These are phyloP conservation scores for Diutina mesorugosa DNA, from an alignment of 1,139 yeast species.

Conservation along the genomic window DNA sequence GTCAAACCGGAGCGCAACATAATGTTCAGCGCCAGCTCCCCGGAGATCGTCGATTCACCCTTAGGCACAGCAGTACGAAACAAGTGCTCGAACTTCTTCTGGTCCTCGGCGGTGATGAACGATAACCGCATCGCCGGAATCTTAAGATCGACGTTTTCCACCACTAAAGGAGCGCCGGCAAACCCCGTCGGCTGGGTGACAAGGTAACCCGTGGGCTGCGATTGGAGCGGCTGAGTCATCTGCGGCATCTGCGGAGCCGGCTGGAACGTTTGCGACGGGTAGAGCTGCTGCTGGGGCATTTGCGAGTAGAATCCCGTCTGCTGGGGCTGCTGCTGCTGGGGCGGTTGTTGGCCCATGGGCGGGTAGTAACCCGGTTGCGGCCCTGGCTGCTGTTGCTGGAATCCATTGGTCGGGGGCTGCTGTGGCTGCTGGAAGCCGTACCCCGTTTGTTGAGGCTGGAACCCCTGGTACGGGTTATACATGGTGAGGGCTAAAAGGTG, in stretches of 20 bases:
- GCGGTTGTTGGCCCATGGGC: slow-evolving; percentile 10
- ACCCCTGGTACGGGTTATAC: slow-evolving; percentile 31
- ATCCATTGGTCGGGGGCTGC: slow-evolving; percentile 6
- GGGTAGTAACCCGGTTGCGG: not conserved
- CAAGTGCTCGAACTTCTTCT: slow-evolving; percentile 69
- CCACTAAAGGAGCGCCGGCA: not conserved
- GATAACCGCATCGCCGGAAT: slow-evolving; percentile 65
- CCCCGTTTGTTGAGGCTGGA: slow-evolving; percentile 8
- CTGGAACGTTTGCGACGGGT: slow-evolving; percentile 10
- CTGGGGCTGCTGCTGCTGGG: slow-evolving; percentile 13
- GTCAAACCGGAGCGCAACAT: slow-evolving; percentile 69
- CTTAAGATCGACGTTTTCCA: not conserved
- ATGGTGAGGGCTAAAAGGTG: slow-evolving; percentile 9
- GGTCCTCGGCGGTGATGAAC: slow-evolving; percentile 77
- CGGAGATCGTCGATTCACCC: slow-evolving; percentile 66
- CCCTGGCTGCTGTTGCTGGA: slow-evolving; percentile 5
- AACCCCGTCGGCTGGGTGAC: slow-evolving; percentile 1
- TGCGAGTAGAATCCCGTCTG: slow-evolving; percentile 14
- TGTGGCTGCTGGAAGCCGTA: slow-evolving; percentile 16
- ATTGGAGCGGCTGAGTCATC: not conserved
- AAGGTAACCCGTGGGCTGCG: slow-evolving; percentile 1
- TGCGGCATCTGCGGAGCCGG: slow-evolving; percentile 5
- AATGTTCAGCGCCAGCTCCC: slow-evolving; percentile 69
- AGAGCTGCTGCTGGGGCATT: slow-evolving; percentile 2
- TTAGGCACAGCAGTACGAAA: slow-evolving; percentile 68